phyloP scores from a whole-genome alignment of 106 monocot species.

The Apostasia ramifera region DNA sequence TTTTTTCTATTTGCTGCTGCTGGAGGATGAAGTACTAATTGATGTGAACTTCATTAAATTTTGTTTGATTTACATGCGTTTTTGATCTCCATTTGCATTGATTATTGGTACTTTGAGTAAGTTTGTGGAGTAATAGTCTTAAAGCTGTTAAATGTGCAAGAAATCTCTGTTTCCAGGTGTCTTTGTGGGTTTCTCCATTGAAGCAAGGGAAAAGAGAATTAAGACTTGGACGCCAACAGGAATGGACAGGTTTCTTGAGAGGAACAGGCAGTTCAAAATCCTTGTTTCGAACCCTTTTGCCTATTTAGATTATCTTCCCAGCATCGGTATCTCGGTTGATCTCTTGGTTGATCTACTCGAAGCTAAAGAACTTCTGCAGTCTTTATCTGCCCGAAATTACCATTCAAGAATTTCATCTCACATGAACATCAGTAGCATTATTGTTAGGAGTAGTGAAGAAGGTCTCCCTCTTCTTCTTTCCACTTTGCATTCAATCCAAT shows the following conservation, averaged over 20 bases:
- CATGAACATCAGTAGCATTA: constrained; percentile 23
- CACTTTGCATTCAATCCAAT: constrained; percentile 29
- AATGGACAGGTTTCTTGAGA: constrained; percentile 19
- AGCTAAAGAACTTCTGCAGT: neutral
- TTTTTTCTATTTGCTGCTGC: neutral
- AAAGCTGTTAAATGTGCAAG: neutral
- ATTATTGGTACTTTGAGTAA: neutral
- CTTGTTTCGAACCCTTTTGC: constrained; percentile 13
- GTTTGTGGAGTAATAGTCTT: neutral
- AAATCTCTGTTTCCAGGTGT: constrained; percentile 22
- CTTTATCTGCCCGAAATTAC: constrained; percentile 6
- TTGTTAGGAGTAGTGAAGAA: constrained; percentile 12
- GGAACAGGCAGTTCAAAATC: constrained; percentile 21
- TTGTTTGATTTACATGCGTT: too few relatives aligned
- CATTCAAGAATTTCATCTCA: constrained; percentile 9
- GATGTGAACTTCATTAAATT: too few relatives aligned
- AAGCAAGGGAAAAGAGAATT: constrained; percentile 20
- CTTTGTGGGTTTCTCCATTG: constrained; percentile 32
- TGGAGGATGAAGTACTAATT: neutral
- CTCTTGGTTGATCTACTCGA: constrained; percentile 22
- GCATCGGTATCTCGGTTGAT: constrained; percentile 17
- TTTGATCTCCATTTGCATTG: too few relatives aligned
- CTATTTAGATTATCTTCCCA: constrained; percentile 10
- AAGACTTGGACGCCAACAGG: constrained; percentile 3
- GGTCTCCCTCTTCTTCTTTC: constrained; percentile 16